Evolutionary conservation across 768 basidiomycete species (phyloP).

Genomic region (Roridomyces roridus): DNA sequence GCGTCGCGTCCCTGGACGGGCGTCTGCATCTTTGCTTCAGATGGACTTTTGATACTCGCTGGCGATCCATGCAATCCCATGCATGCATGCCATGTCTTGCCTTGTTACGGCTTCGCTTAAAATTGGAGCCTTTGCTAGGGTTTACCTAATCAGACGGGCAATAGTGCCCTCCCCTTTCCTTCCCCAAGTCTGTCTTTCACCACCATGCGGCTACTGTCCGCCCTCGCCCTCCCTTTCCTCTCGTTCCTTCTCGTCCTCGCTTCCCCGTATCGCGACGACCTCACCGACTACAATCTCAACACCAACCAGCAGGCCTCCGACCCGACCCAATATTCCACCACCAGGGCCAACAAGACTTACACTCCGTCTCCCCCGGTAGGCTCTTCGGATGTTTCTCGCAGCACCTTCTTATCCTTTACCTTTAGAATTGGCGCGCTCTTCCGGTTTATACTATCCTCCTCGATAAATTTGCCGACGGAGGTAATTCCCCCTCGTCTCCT

Average conservation of each 20-base stretch:
- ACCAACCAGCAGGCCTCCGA: conserved; percentile 72
- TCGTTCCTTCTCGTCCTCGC: conserved; percentile 49
- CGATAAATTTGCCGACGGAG: conserved; percentile 93
- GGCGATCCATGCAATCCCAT: too few species aligned
- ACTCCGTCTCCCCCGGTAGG: conserved; percentile 64
- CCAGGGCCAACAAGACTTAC: conserved; percentile 69
- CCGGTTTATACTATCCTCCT: conserved; percentile 84
- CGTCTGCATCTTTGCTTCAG: too few species aligned
- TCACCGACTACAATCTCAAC: conserved; percentile 81
- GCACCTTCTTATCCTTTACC: too few species aligned
- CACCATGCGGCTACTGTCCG: conserved; percentile 55
- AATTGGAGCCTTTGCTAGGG: too few species aligned
- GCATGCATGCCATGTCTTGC: too few species aligned
- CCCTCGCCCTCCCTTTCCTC: conserved; percentile 45
- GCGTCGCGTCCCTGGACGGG: too few species aligned
- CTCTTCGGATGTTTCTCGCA: too few species aligned
- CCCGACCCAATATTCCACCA: conserved; percentile 68
- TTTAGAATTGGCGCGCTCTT: conserved; percentile 79
- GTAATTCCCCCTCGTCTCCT: too few species aligned
- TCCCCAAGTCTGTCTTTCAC: conserved; percentile 25
- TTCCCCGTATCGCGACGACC: conserved; percentile 71
- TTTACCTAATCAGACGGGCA: background rate
- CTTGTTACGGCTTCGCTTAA: too few species aligned
- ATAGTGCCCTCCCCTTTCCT: conserved; percentile 22
- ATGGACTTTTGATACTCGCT: too few species aligned